Evolutionary conservation across 2,329 filamentous ascomycete species (phyloP), one percentile per base, ranked within the genome.

Genomic region (Colletotrichum melonis): DNA sequence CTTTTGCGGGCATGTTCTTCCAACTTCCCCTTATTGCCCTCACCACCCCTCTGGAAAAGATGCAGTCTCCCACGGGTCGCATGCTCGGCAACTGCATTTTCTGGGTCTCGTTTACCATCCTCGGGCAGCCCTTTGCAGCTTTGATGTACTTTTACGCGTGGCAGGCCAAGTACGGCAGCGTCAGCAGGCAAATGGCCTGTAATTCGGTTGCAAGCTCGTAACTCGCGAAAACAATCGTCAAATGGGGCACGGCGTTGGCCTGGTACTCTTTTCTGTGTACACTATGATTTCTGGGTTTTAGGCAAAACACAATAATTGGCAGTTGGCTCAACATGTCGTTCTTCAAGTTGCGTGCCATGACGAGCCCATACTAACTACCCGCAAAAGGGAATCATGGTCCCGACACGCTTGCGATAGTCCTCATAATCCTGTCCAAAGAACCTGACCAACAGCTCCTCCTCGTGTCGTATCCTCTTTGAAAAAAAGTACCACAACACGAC

Each of bases 131-230:
- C 0, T 90, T 98, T 77, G 97, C 95, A 1, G 95, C 95, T 0
- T 85, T 99, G 73, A 88, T 97, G 81, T 99, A 99, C 82, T 99
- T 98, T 82, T 98, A 98, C 81, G 95, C 95, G 1, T 99, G 97
- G 96, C 96, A 98, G 84, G 95, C 95, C 68, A 98, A 98, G 85
- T 98, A 98, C 81, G 97, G 97, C 14, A 95, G 92, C 78, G 92
- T 95, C 26, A 94, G 89, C 76, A 86, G 84, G 76, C 80, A 81
- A 65, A 74, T 75, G 63, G 76, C 67, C 38, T 67, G 70, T 32
- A 62, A 69, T 8, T 24, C 42, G 11, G 12, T 42, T 22, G 56
- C 46, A 35, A 62, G 22, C 49, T 54, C 46, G 26, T 68, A 66
- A 56, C 11, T 16, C n/a, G 42, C 54, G 22, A 67, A 46, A 35